Conservation (phyloP, 495 filamentous ascomycete genomes). For the Neurospora sp. region DNA sequence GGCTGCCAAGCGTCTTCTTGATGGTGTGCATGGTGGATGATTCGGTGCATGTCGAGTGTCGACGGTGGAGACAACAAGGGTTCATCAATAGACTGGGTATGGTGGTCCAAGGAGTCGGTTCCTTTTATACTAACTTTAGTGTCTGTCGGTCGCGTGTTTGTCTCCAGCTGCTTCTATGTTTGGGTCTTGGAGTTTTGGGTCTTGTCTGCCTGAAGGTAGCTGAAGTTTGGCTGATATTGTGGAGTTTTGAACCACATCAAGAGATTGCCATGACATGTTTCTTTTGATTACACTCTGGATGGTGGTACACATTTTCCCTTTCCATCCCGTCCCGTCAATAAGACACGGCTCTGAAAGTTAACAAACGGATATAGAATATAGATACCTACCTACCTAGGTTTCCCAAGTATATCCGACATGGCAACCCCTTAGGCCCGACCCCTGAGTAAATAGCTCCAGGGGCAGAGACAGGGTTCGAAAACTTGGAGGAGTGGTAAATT, state of each 20-base stretch:
- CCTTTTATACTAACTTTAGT: neutral
- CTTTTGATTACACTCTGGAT: neutral
- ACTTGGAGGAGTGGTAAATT: neutral
- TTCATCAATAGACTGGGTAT: neutral
- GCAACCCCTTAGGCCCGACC: neutral
- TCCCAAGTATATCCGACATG: neutral
- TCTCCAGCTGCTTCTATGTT: neutral
- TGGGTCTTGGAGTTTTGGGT: neutral
- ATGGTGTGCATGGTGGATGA: neutral
- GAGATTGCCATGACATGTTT: neutral
- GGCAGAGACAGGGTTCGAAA: neutral
- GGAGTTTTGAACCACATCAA: neutral
- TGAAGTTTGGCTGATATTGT: neutral
- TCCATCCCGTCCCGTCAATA: neutral
- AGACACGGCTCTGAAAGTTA: neutral
- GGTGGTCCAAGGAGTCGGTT: neutral
- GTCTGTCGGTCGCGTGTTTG: neutral
- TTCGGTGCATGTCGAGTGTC: neutral
- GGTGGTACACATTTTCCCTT: neutral
- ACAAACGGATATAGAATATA: neutral
- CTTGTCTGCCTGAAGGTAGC: neutral
- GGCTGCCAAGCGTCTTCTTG: neutral
- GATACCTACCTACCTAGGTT: neutral
- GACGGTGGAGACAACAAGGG: neutral
- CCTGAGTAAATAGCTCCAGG: neutral